phyloP scores from a whole-genome alignment of 352 stramenopile species.

The Blastocystis sp. region DNA sequence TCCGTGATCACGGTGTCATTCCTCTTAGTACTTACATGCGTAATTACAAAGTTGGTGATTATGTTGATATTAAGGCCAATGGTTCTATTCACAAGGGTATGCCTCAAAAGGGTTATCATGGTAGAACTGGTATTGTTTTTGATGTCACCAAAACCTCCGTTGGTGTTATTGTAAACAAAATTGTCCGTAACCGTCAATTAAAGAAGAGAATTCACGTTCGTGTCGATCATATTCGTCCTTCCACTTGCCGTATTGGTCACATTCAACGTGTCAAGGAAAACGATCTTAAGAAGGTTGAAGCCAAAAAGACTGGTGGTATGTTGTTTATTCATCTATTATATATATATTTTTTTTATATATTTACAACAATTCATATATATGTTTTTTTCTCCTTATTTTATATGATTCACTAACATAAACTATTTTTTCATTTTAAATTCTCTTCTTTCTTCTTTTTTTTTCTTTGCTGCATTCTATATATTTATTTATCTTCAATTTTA shows the following conservation, averaged over 20 bases:
- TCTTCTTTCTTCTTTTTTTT: too few species aligned
- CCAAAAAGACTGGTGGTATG: conserved; percentile 58
- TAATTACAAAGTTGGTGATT: conserved; percentile 96
- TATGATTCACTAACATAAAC: too few species aligned
- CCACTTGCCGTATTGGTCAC: conserved; percentile 93
- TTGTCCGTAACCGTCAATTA: conserved; percentile 86
- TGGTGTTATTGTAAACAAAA: conserved; percentile 97
- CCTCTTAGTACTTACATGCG: conserved; percentile 86
- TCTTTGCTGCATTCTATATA: too few species aligned
- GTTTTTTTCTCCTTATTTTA: neutral
- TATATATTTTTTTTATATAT: conserved; percentile 32
- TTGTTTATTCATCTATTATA: too few species aligned
- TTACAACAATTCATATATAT: too few species aligned
- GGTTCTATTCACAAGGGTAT: conserved; percentile 95
- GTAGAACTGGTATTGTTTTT: conserved; percentile 91
- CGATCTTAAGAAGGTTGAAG: conserved; percentile 86
- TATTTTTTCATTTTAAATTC: too few species aligned
- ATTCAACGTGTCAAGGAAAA: conserved; percentile 88
- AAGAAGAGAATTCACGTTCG: conserved; percentile 99
- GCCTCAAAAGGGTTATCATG: conserved; percentile 99
- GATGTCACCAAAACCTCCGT: conserved; percentile 96
- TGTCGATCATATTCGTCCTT: conserved; percentile 92
- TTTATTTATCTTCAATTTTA: too few species aligned
- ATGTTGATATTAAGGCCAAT: conserved; percentile 99
- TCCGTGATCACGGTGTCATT: conserved; percentile 80